A percentile compares a stretch with the other conserved stretches of the same genome.
phyloP scores from a whole-genome alignment of 2,329 filamentous ascomycete genomes.

The Phyllosticta capitalensis region DNA sequence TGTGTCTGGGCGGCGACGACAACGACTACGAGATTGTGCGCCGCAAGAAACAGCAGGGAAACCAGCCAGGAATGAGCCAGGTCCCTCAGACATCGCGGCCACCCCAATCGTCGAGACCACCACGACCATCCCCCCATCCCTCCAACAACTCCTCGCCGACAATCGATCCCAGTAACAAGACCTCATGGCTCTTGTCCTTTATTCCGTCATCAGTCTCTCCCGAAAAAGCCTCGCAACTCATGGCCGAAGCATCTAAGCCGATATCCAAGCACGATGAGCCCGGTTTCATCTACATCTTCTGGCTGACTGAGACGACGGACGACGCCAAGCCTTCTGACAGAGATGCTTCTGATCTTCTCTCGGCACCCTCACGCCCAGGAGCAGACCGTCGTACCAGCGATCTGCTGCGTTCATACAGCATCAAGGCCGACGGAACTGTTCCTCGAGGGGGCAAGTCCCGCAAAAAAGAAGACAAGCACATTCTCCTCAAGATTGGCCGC shows the following conservation, averaged over 20 bases:
- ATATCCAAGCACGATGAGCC: constrained; percentile 63
- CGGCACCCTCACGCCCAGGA: background rate
- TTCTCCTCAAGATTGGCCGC: constrained; percentile 56
- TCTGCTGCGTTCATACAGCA: constrained; percentile 4
- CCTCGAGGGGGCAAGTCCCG: background rate
- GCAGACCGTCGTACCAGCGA: constrained; percentile 22
- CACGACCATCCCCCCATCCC: background rate
- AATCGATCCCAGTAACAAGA: constrained; percentile 16
- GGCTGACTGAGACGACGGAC: constrained; percentile 63
- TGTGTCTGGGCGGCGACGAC: constrained; percentile 20
- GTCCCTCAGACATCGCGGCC: constrained; percentile 13
- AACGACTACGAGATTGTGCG: constrained; percentile 35
- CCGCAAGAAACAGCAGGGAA: constrained; percentile 26
- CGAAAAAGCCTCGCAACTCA: constrained; percentile 57
- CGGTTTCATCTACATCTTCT: constrained; percentile 99
- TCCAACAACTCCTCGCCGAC: background rate
- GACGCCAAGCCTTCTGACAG: constrained; percentile 20
- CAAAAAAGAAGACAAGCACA: constrained; percentile 35
- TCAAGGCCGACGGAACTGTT: background rate
- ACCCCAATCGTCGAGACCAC: constrained; percentile 16
- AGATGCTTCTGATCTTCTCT: constrained; percentile 3
- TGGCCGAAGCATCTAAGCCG: constrained; percentile 67
- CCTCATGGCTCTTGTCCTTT: constrained; percentile 47
- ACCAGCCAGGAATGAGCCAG: constrained; percentile 13
- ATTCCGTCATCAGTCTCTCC: constrained; percentile 61